Percentiles rank a stretch among this genome's conserved stretches.
phyloP scores from a whole-genome alignment of 202 grass and related monocot species.

The Miscanthus sacchariflorus region DNA sequence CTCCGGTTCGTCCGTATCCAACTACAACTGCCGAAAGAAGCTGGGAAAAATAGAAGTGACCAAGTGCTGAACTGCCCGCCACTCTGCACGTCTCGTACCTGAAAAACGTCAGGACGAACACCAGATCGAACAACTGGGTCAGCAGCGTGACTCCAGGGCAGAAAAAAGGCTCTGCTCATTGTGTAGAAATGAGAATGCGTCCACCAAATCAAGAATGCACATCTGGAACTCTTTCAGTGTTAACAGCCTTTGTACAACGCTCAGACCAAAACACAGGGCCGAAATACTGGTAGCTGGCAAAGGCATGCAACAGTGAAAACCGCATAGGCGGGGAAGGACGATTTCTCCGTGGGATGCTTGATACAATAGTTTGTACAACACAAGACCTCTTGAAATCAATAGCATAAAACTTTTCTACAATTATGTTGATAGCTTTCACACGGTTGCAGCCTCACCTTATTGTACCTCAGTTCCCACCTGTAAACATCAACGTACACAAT shows the following conservation, averaged over 20 bases:
- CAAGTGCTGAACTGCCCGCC: not conserved
- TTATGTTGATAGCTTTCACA: conserved; percentile 22
- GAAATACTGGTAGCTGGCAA: conserved; percentile 10
- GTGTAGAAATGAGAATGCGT: not conserved
- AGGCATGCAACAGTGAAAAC: conserved; percentile 5
- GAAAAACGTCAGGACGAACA: not conserved
- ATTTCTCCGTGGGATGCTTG: conserved; percentile 27
- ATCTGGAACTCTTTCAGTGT: conserved; percentile 10
- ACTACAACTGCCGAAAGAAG: not conserved
- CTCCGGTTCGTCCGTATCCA: not conserved
- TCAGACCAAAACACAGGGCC: not conserved
- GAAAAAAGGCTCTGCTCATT: not conserved
- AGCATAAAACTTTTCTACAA: conserved; percentile 40
- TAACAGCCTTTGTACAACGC: conserved; percentile 31
- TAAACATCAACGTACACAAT: not conserved
- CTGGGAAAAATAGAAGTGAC: not conserved
- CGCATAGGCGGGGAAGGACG: not conserved
- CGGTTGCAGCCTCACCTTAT: conserved; percentile 42
- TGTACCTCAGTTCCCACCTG: conserved; percentile 42
- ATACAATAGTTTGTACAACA: conserved; percentile 54
- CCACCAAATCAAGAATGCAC: not conserved
- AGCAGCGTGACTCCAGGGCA: not conserved
- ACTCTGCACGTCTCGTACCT: not conserved
- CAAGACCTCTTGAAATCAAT: conserved; percentile 34
- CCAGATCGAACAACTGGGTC: not conserved